These are phyloP conservation scores for Perilla frutescens DNA, from an alignment of 257 asterid genomes.

Conservation along the genomic window DNA sequence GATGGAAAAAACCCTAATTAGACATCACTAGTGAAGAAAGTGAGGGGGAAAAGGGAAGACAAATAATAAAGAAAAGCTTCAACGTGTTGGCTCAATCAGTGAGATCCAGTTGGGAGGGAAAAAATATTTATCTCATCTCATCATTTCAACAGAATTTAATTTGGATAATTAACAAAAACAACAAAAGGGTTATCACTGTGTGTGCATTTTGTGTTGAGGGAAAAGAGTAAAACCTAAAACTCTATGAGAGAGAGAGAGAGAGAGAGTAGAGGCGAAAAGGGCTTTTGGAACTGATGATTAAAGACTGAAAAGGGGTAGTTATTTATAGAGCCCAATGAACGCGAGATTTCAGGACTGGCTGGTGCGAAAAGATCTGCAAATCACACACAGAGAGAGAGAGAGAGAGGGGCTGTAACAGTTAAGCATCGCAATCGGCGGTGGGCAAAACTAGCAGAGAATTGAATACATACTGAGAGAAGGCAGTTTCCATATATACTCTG, in stretches of 20 bases:
- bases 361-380: slow-evolving; percentile 31
- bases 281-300: slow-evolving; percentile 20
- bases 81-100: slow-evolving; percentile 27
- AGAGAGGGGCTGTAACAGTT: slow-evolving; percentile 45
- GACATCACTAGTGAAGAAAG: slow-evolving; percentile 20
- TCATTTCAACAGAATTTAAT: too few relatives aligned
- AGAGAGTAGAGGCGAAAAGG: not conserved
- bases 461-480: slow-evolving; percentile 37
- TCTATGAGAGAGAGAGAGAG: slow-evolving; percentile 11
- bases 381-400: not conserved
- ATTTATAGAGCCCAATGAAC: slow-evolving; percentile 45
- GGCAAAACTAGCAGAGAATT: slow-evolving; percentile 42
- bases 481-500: slow-evolving; percentile 34
- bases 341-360: slow-evolving; percentile 48
- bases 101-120: slow-evolving; percentile 29
- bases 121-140: not conserved
- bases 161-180: not conserved
- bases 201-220: not conserved
- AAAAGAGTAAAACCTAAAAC: not conserved
- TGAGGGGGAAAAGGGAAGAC: not conserved
- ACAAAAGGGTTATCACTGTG: not conserved
- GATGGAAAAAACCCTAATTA: slow-evolving; percentile 42
- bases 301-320: slow-evolving; percentile 30
- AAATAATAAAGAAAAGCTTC: slow-evolving; percentile 21
- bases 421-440: slow-evolving; percentile 59